Conservation (phyloP, 1,139 yeast genomes). For the Kurtzmaniella quercitrusa region DNA sequence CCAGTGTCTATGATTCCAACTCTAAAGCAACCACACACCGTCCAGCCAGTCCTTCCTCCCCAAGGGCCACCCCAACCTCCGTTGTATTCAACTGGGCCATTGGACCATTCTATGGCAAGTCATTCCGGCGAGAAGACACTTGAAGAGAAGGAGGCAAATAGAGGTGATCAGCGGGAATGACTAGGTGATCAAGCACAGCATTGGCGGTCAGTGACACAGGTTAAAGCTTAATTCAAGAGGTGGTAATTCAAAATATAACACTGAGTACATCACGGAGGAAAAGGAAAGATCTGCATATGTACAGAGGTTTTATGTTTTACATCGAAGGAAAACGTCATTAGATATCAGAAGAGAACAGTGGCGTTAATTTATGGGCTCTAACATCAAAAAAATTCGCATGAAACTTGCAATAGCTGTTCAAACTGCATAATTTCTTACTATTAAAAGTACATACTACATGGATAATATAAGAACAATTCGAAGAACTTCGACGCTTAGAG, state of each 20-base stretch:
- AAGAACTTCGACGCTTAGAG: too few species aligned
- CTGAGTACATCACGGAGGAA: neutral
- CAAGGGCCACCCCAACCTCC: slow-evolving; percentile 2
- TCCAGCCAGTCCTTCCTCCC: slow-evolving; percentile 1
- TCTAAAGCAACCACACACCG: neutral
- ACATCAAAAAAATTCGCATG: neutral
- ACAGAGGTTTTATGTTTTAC: neutral
- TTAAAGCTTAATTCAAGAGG: neutral
- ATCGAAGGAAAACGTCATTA: neutral
- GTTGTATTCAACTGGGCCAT: neutral
- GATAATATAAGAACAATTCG: neutral
- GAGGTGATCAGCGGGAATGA: neutral
- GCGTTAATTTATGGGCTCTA: neutral
- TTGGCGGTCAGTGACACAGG: neutral
- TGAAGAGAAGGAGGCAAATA: neutral
- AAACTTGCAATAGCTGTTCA: neutral
- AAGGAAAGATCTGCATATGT: neutral
- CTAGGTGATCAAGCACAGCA: neutral
- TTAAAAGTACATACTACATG: neutral
- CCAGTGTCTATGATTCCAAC: neutral
- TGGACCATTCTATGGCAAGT: neutral
- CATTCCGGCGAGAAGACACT: neutral
- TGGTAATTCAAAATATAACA: neutral
- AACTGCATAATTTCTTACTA: neutral
- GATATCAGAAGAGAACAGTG: neutral